Evolutionary conservation across 345 rosid genomes (phyloP).

Genomic region (Ceriops tagal): DNA sequence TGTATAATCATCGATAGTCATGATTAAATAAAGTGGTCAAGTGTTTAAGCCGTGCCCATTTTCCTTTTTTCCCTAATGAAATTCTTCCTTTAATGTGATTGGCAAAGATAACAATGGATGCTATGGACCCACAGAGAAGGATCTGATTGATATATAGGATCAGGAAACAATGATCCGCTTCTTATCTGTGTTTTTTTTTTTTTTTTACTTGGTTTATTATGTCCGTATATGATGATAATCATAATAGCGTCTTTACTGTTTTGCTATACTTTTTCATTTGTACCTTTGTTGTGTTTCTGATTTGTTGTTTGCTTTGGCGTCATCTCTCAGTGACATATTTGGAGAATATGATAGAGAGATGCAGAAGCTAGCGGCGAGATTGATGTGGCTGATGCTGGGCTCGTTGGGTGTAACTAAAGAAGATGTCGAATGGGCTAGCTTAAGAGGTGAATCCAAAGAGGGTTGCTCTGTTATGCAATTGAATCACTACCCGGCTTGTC

Average conservation of each 20-base stretch:
- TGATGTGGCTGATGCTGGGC: conserved; percentile 68
- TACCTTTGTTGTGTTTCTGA: background rate
- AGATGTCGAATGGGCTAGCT: conserved; percentile 70
- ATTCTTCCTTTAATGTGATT: conserved; percentile 14
- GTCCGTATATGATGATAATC: conserved; percentile 1
- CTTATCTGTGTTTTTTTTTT: conserved; percentile 5
- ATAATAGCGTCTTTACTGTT: conserved; percentile 26
- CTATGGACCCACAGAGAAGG: conserved; percentile 44
- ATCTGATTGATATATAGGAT: conserved; percentile 17
- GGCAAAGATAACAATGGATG: conserved; percentile 41
- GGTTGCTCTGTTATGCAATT: conserved; percentile 54
- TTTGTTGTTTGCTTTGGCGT: background rate
- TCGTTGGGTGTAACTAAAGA: conserved; percentile 54
- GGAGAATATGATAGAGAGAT: conserved; percentile 60
- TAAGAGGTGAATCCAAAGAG: conserved; percentile 17
- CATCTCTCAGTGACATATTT: conserved; percentile 40
- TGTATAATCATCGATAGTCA: no score
- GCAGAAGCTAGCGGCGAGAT: conserved; percentile 54
- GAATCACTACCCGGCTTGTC: conserved; percentile 82
- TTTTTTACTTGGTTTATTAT: conserved; percentile 19
- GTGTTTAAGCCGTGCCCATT: no score
- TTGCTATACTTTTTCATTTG: background rate
- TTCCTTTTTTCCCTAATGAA: no score
- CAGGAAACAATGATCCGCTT: conserved; percentile 22
- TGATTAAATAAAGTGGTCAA: no score